Conservation (phyloP, 306 rosid species). For the Dalbergia cultrata region DNA sequence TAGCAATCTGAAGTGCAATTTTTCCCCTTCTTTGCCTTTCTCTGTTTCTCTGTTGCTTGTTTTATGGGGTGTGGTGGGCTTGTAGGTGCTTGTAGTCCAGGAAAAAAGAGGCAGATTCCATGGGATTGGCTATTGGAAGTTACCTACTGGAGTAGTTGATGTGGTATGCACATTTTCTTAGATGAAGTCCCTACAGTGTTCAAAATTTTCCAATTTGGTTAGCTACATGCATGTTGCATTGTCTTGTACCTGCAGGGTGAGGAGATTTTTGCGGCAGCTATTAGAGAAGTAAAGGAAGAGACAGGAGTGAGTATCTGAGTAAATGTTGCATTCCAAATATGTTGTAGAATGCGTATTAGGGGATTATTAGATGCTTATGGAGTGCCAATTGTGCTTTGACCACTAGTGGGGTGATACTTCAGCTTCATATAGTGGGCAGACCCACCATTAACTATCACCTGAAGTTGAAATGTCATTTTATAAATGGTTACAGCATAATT, state of each 20-base stretch:
- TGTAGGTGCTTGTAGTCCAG: constrained; percentile 60
- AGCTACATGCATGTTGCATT: constrained; percentile 11
- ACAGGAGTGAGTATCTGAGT: constrained; percentile 59
- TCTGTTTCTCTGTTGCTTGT: background rate
- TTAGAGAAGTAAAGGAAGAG: constrained; percentile 73
- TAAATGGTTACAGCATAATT: too few species aligned
- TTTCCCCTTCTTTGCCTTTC: background rate
- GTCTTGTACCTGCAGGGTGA: constrained; percentile 57
- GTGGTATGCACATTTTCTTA: constrained; percentile 47
- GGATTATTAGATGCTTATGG: too few species aligned
- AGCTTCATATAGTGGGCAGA: too few species aligned
- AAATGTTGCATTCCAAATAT: constrained; percentile 23
- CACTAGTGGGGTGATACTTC: too few species aligned
- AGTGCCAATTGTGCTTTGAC: too few species aligned
- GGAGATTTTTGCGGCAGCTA: constrained; percentile 55
- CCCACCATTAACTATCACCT: too few species aligned
- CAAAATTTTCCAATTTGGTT: constrained; percentile 24
- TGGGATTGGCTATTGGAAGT: constrained; percentile 62
- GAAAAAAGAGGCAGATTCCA: constrained; percentile 64
- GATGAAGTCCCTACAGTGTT: background rate
- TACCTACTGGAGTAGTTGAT: constrained; percentile 68
- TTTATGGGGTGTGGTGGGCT: constrained; percentile 10
- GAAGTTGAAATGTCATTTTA: too few species aligned
- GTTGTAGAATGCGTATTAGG: background rate
- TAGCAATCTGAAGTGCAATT: background rate